A percentile compares a stretch with the other conserved stretches of the same genome.
phyloP scores from a whole-genome alignment of 495 filamentous ascomycete genomes.

The Cercophora newfieldiana region DNA sequence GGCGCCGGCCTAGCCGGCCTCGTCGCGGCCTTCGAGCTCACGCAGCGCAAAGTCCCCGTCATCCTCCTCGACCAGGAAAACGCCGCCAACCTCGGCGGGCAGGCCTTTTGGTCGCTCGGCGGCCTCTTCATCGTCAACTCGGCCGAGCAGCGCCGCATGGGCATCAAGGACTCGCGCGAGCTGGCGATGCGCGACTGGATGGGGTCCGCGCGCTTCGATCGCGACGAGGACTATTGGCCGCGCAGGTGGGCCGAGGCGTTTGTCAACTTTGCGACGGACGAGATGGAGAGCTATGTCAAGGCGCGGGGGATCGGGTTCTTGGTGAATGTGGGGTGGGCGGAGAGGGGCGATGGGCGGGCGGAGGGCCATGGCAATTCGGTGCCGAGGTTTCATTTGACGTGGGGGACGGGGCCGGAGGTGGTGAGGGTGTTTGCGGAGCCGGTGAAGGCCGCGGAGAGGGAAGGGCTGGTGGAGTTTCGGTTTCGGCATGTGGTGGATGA shows the following conservation, averaged over 20 bases:
- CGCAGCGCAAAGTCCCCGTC: conserved; percentile 38
- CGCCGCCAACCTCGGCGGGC: conserved; percentile 47
- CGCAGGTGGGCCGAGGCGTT: conserved; percentile 55
- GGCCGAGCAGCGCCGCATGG: conserved; percentile 48
- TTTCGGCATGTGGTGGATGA: conserved; percentile 52
- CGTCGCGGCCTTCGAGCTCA: conserved; percentile 53
- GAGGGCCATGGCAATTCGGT: conserved; percentile 55
- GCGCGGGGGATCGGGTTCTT: conserved; percentile 46
- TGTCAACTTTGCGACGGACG: conserved; percentile 51
- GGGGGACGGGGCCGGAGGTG: conserved; percentile 55
- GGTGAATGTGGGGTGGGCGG: conserved; percentile 50
- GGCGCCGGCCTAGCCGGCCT: conserved; percentile 54
- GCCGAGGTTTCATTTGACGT: conserved; percentile 52
- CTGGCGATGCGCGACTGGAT: conserved; percentile 55
- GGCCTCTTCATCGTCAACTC: conserved; percentile 54
- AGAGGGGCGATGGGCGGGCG: conserved; percentile 49
- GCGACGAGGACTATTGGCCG: conserved; percentile 51
- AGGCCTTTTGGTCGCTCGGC: conserved; percentile 58
- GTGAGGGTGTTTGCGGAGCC: conserved; percentile 52
- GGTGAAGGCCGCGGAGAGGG: conserved; percentile 43
- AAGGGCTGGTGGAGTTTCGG: conserved; percentile 49
- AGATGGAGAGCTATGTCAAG: conserved; percentile 52
- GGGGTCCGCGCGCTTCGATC: conserved; percentile 50
- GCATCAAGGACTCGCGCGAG: conserved; percentile 49
- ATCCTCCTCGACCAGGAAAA: conserved; percentile 54